These are phyloP conservation scores for Colletotrichum sp. DNA, from an alignment of 2,329 filamentous ascomycete species.

Conservation along the genomic window DNA sequence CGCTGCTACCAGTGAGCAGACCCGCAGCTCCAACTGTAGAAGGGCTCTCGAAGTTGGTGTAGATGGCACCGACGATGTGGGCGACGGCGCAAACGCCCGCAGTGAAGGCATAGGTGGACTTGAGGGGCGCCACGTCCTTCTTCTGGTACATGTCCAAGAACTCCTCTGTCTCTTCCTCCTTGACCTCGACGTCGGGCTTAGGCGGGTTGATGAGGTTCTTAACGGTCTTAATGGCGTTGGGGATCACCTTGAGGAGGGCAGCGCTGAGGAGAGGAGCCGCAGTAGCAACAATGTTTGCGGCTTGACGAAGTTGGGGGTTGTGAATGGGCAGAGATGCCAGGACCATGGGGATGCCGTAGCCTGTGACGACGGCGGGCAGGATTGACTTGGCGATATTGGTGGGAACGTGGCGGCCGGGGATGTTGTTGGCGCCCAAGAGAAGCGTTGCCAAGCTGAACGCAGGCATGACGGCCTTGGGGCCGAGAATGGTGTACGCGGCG, in stretches of 20 bases:
- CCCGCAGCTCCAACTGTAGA: neutral
- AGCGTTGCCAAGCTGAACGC: neutral
- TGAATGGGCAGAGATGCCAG: neutral
- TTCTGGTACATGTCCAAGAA: neutral
- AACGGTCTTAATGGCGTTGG: neutral
- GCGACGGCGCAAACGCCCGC: neutral
- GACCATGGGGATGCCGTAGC: neutral
- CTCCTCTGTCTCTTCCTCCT: neutral
- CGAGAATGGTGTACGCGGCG: neutral
- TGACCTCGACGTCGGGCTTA: neutral
- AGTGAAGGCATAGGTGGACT: neutral
- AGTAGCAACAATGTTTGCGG: neutral
- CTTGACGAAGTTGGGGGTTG: neutral
- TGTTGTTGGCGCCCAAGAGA: neutral
- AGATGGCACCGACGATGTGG: neutral
- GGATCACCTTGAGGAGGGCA: neutral
- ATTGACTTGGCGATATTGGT: neutral
- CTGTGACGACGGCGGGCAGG: neutral
- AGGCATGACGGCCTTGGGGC: neutral
- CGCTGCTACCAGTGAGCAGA: constrained; percentile 13
- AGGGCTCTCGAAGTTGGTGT: neutral
- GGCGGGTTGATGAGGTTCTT: neutral
- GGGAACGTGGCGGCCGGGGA: neutral
- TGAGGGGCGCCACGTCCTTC: neutral
- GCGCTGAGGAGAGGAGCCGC: neutral